phyloP scores from a whole-genome alignment of 1,284 basidiomycete genomes.

The Puccinia hordei region DNA sequence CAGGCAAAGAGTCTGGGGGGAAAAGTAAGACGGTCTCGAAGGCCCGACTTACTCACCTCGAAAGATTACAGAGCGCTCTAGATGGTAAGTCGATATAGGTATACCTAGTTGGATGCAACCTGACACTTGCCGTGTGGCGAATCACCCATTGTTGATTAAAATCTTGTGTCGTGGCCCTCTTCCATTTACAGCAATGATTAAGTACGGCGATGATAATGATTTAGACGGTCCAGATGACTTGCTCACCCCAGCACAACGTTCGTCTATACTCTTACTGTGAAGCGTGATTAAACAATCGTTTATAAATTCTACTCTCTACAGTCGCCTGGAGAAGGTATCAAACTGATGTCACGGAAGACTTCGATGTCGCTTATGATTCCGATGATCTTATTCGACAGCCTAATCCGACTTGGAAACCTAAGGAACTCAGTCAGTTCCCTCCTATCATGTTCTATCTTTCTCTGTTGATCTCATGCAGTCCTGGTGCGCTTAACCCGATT shows the following conservation, averaged over 20 bases:
- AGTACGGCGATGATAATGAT: conserved; percentile 49
- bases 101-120: neutral
- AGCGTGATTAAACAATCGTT: neutral
- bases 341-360: conserved; percentile 35
- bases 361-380: conserved; percentile 50
- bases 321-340: conserved; percentile 49
- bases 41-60: conserved; percentile 29
- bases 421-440: conserved; percentile 48
- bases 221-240: conserved; percentile 33
- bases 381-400: conserved; percentile 32
- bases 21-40: conserved; percentile 40
- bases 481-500: neutral
- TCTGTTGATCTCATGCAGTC: neutral
- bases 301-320: neutral
- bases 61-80: conserved; percentile 43
- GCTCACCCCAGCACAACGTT: conserved; percentile 40
- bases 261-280: neutral
- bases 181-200: conserved; percentile 30
- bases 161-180: neutral
- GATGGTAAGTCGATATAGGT: conserved; percentile 36
- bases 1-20: conserved; percentile 3
- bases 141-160: neutral
- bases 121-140: no score
- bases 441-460: neutral
- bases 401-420: conserved; percentile 44